Conservation (phyloP, 768 basidiomycete genomes). For the Lyophyllum semitale region DNA sequence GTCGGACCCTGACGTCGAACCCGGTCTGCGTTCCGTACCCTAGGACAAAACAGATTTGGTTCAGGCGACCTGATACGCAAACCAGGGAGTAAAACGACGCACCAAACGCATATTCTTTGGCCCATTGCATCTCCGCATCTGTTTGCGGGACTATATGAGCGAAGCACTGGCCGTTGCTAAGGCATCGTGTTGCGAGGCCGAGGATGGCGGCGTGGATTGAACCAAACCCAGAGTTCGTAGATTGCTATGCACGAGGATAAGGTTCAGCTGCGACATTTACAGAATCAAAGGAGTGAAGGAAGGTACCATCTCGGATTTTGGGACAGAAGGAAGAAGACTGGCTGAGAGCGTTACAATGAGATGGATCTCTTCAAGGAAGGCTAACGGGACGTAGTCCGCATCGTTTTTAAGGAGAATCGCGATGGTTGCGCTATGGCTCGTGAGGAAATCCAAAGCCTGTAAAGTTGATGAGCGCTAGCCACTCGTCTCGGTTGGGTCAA, state of each 20-base stretch:
- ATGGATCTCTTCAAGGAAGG: conserved; percentile 77
- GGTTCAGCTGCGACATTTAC: background rate
- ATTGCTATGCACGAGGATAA: conserved; percentile 34
- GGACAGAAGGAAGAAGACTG: conserved; percentile 68
- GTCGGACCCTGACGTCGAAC: conserved; percentile 59
- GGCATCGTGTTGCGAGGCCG: conserved; percentile 68
- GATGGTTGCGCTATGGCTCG: conserved; percentile 81
- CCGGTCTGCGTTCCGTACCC: conserved; percentile 55
- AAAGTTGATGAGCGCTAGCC: background rate
- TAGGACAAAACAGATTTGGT: conserved; percentile 19
- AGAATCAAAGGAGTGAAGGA: background rate
- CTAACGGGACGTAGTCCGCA: conserved; percentile 57
- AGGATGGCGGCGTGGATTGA: conserved; percentile 81
- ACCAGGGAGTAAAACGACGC: conserved; percentile 12
- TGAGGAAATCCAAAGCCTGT: conserved; percentile 80
- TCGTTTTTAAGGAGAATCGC: conserved; percentile 82
- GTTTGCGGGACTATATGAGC: conserved; percentile 61
- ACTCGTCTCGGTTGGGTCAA: too few species aligned
- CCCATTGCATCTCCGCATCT: conserved; percentile 63
- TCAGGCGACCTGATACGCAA: background rate
- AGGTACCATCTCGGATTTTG: conserved; percentile 78
- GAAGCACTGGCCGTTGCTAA: conserved; percentile 61
- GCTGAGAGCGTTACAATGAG: conserved; percentile 75
- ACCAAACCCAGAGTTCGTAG: conserved; percentile 80
- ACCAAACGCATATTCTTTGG: conserved; percentile 59